These are phyloP conservation scores for Penicillium sp. DNA, from an alignment of 2,329 filamentous ascomycete species.

Conservation along the genomic window DNA sequence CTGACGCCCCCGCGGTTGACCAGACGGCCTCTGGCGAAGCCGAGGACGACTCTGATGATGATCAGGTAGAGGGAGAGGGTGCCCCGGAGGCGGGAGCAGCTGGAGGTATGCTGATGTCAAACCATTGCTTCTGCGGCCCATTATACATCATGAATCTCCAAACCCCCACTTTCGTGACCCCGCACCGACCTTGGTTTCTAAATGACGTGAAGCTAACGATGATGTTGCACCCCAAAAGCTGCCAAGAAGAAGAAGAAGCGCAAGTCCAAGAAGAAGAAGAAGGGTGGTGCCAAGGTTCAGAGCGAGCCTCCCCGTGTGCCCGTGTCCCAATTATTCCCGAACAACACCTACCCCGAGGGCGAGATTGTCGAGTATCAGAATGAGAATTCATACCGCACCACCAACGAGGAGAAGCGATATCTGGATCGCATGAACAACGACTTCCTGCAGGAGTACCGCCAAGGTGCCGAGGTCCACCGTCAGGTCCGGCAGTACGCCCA, in stretches of 20 bases:
- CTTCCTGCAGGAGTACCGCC: slow-evolving; percentile 72
- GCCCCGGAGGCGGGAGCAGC: slow-evolving; percentile 34
- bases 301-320: slow-evolving; percentile 70
- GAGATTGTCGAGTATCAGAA: slow-evolving; percentile 71
- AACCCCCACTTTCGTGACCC: slow-evolving; percentile 1
- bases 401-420: slow-evolving; percentile 76
- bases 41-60: slow-evolving; percentile 52
- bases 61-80: slow-evolving; percentile 45
- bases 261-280: slow-evolving; percentile 67
- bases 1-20: slow-evolving; percentile 26
- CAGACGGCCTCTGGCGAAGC: slow-evolving; percentile 41
- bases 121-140: too few species aligned
- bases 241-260: slow-evolving; percentile 80
- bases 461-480: slow-evolving; percentile 82
- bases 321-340: slow-evolving; percentile 67
- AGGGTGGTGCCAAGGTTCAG: slow-evolving; percentile 57
- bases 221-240: slow-evolving; percentile 20
- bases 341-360: slow-evolving; percentile 66
- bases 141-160: neutral
- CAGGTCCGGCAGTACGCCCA: slow-evolving; percentile 81
- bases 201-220: slow-evolving; percentile 5
- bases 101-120: slow-evolving; percentile 26
- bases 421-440: slow-evolving; percentile 74
- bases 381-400: slow-evolving; percentile 73
- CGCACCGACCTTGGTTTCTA: neutral